Percentiles rank a stretch among this genome's conserved stretches.
These are phyloP conservation scores for Dactylonectria estremocensis DNA, from an alignment of 2,329 filamentous ascomycete genomes.

Conservation along the genomic window DNA sequence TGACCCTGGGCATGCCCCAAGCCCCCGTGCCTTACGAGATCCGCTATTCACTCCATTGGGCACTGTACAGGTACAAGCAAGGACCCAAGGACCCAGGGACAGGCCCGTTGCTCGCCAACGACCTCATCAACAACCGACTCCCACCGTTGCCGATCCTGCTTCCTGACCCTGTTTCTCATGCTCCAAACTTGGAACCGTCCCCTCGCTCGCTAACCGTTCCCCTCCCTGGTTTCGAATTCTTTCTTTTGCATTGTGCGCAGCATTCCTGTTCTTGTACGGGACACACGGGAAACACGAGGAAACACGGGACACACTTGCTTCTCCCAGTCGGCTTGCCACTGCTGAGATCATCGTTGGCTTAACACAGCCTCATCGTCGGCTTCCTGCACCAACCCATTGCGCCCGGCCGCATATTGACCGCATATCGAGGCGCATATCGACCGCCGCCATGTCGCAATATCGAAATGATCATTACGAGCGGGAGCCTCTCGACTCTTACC, in stretches of 20 bases:
- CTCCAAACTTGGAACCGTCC: slow-evolving; percentile 20
- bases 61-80: slow-evolving; percentile 33
- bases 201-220: slow-evolving; percentile 30
- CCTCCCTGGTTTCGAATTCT: slow-evolving; percentile 35
- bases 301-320: neutral
- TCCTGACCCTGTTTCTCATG: slow-evolving; percentile 25
- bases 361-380: slow-evolving; percentile 30
- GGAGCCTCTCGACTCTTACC: slow-evolving; percentile 52
- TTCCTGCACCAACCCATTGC: slow-evolving; percentile 27
- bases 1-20: slow-evolving; percentile 36
- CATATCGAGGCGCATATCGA: slow-evolving; percentile 22
- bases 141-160: slow-evolving; percentile 31
- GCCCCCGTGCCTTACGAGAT: slow-evolving; percentile 19
- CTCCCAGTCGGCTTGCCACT: slow-evolving; percentile 42
- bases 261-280: slow-evolving; percentile 22
- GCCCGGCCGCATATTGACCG: slow-evolving; percentile 26
- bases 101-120: slow-evolving; percentile 42
- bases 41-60: slow-evolving; percentile 40
- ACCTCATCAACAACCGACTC: slow-evolving; percentile 41
- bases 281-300: slow-evolving; percentile 5
- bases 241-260: slow-evolving; percentile 33
- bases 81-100: slow-evolving; percentile 2
- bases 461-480: slow-evolving; percentile 54
- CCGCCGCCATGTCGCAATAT: slow-evolving; percentile 53
- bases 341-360: slow-evolving; percentile 40